Evolutionary conservation across 164 flowering plant genomes (phyloP).

Genomic region (Vitis cinerea): DNA sequence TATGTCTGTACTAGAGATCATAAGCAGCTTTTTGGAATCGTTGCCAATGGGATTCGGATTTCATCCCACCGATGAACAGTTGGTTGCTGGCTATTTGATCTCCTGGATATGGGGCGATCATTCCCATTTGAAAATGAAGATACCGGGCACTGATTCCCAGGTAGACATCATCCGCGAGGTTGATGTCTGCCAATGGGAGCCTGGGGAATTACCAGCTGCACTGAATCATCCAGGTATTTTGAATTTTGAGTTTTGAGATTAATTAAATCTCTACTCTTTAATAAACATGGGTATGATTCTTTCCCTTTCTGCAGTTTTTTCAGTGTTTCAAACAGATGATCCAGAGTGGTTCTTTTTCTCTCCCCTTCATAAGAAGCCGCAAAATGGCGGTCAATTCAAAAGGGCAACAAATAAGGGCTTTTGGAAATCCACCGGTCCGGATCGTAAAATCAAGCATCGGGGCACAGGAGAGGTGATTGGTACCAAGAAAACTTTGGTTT

Average conservation of each 20-base stretch:
- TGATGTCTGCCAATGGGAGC: conserved; percentile 16
- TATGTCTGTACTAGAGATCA: too few relatives aligned
- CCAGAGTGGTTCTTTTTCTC: conserved; percentile 23
- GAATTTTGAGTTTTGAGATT: too few relatives aligned
- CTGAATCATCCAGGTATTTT: too few relatives aligned
- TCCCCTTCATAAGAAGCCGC: neutral
- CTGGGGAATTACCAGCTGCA: conserved; percentile 22
- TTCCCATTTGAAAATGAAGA: conserved; percentile 15
- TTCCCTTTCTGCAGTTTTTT: neutral
- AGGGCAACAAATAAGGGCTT: conserved; percentile 13
- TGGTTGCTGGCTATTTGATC: too few relatives aligned
- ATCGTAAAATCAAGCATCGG: neutral
- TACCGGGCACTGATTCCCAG: neutral
- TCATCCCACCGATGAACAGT: conserved; percentile 6
- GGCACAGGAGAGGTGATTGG: conserved; percentile 4
- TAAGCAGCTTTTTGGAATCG: too few relatives aligned
- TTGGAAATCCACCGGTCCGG: conserved; percentile 27
- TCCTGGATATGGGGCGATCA: neutral
- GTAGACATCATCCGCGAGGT: neutral
- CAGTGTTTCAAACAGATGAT: conserved; percentile 1
- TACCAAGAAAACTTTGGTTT: conserved; percentile 22
- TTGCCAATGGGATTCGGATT: conserved; percentile 18
- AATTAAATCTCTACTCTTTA: too few relatives aligned
- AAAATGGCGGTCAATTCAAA: conserved; percentile 1
- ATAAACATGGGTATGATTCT: neutral